Percentiles rank a stretch among this genome's conserved stretches.
phyloP scores from a whole-genome alignment of 1,139 yeast genomes.

The Diutina neorugosa region DNA sequence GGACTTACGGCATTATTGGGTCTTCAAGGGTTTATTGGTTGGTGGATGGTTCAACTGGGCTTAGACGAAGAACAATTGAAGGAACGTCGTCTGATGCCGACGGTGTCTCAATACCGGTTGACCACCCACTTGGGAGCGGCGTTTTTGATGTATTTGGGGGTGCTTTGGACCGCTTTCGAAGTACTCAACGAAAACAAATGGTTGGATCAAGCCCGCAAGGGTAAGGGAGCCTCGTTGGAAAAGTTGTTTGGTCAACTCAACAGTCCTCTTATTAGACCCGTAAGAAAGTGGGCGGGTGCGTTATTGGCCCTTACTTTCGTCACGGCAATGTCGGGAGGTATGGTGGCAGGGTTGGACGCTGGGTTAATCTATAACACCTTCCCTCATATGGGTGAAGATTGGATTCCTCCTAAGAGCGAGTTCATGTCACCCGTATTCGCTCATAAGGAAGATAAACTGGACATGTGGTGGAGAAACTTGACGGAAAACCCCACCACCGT shows the following conservation, averaged over 20 bases:
- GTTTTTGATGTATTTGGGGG: constrained; percentile 74
- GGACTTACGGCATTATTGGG: constrained; percentile 73
- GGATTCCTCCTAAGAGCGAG: constrained; percentile 62
- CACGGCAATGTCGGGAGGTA: constrained; percentile 94
- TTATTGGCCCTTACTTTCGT: constrained; percentile 60
- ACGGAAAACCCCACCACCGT: constrained; percentile 95
- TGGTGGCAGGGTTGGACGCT: constrained; percentile 97
- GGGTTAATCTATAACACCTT: constrained; percentile 92
- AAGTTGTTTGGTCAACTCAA: constrained; percentile 38
- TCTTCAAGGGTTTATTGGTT: constrained; percentile 89
- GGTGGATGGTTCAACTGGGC: constrained; percentile 99
- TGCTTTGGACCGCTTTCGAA: constrained; percentile 82
- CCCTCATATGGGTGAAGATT: constrained; percentile 89
- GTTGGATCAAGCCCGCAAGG: constrained; percentile 20
- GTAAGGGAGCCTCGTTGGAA: constrained; percentile 44
- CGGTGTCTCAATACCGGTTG: constrained; percentile 90
- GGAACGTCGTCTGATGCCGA: constrained; percentile 80
- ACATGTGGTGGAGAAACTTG: constrained; percentile 82
- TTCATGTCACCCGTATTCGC: constrained; percentile 67
- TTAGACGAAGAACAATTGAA: constrained; percentile 69
- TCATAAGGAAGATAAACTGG: constrained; percentile 54
- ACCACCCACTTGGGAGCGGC: constrained; percentile 96
- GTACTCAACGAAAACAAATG: constrained; percentile 67
- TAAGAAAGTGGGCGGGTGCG: constrained; percentile 43
- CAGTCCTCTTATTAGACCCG: constrained; percentile 41